phyloP scores from a whole-genome alignment of 306 rosid species.

The Sicyos edulis region DNA sequence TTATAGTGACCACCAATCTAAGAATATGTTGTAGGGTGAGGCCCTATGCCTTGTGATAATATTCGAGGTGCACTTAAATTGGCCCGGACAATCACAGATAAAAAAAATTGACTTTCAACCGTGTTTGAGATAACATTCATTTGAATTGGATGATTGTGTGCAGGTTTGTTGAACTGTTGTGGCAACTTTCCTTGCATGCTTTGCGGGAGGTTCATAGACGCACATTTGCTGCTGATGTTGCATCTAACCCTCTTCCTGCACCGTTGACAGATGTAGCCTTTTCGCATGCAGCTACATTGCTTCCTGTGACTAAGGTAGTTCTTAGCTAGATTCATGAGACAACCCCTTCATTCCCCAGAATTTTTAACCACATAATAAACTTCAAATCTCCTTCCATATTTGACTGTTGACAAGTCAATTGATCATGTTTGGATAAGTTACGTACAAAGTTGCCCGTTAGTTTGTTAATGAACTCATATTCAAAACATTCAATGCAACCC shows the following conservation, averaged over 20 bases:
- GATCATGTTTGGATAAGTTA: background rate
- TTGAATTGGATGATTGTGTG: conserved; percentile 5
- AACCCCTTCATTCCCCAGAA: background rate
- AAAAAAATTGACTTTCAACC: background rate
- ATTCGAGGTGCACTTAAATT: too few species aligned
- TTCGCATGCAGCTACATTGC: conserved; percentile 96
- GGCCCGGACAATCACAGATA: too few species aligned
- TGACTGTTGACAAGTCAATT: background rate
- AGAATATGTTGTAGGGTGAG: background rate
- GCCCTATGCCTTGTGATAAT: too few species aligned
- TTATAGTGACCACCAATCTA: too few species aligned
- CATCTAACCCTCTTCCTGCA: conserved; percentile 84
- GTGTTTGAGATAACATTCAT: conserved; percentile 1
- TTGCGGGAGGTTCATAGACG: conserved; percentile 93
- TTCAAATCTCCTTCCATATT: background rate
- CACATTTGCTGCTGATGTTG: conserved; percentile 75
- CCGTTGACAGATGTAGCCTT: conserved; percentile 95
- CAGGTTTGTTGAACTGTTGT: conserved; percentile 97
- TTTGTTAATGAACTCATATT: background rate
- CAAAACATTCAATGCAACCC: background rate
- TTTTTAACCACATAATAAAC: background rate
- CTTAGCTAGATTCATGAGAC: conserved; percentile 6
- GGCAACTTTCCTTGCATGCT: conserved; percentile 99
- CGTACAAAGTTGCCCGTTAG: background rate
- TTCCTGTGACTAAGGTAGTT: conserved; percentile 93